Conservation (phyloP, 2,329 filamentous ascomycete genomes). For the Alternaria metachromatica region DNA sequence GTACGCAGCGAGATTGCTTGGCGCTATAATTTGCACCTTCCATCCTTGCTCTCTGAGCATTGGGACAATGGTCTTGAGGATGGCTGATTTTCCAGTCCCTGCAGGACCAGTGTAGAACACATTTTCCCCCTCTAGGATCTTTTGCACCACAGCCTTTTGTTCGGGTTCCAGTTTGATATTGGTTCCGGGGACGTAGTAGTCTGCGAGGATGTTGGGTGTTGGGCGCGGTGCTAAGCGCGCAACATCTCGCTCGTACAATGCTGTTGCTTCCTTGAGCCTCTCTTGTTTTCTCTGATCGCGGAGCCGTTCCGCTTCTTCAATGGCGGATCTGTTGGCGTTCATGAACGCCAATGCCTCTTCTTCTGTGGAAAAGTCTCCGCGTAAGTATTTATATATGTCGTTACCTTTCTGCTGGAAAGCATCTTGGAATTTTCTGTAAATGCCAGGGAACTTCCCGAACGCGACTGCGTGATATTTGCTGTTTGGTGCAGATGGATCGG, state of each 20-base stretch:
- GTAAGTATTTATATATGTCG: too few relatives aligned
- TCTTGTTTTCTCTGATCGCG: too few relatives aligned
- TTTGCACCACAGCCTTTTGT: constrained; percentile 58
- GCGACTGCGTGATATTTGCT: constrained; percentile 66
- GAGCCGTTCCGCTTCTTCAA: not conserved
- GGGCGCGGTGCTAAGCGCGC: too few relatives aligned
- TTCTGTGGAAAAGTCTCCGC: constrained; percentile 47
- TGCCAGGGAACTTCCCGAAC: constrained; percentile 62
- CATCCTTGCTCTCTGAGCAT: constrained; percentile 46
- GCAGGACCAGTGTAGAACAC: constrained; percentile 71
- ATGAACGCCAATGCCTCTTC: constrained; percentile 84
- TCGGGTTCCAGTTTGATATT: constrained; percentile 53
- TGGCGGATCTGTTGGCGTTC: constrained; percentile 28
- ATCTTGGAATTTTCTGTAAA: constrained; percentile 70
- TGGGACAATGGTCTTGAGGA: constrained; percentile 58
- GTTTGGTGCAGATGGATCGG: constrained; percentile 45
- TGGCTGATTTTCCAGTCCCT: constrained; percentile 65
- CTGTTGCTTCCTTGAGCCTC: too few relatives aligned
- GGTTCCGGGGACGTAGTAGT: not conserved
- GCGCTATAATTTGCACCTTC: constrained; percentile 62
- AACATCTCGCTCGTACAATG: too few relatives aligned
- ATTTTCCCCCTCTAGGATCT: constrained; percentile 59
- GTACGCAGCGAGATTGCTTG: constrained; percentile 66
- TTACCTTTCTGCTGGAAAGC: constrained; percentile 66
- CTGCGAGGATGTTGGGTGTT: too few relatives aligned